Conservation (phyloP, 495 filamentous ascomycete species). For the Darksidea phi region DNA sequence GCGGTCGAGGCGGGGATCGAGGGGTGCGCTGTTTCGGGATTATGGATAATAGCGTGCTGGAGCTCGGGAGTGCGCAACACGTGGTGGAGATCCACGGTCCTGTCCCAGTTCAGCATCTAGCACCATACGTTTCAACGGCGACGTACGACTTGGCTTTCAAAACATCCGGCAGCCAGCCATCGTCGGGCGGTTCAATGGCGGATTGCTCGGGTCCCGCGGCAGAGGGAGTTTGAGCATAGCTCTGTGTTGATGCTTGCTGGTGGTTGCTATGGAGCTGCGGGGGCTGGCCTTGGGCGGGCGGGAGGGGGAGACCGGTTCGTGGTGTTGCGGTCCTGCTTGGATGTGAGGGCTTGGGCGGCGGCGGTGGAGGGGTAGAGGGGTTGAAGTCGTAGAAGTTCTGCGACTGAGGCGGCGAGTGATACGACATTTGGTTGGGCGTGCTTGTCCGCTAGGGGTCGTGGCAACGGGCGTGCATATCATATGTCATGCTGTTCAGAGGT, state of each 20-base stretch:
- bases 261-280: constrained; percentile 29
- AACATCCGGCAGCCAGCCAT: constrained; percentile 44
- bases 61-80: constrained; percentile 41
- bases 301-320: constrained; percentile 42
- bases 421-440: constrained; percentile 21
- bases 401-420: constrained; percentile 35
- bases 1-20: constrained; percentile 55
- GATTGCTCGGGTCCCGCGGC: constrained; percentile 12
- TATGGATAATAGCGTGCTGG: constrained; percentile 47
- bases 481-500: not conserved
- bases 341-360: constrained; percentile 45
- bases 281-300: constrained; percentile 39
- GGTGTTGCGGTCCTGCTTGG: constrained; percentile 40
- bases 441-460: not conserved
- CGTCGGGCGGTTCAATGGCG: constrained; percentile 37
- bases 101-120: constrained; percentile 23
- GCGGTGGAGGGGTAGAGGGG: constrained; percentile 42
- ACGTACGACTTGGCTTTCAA: constrained; percentile 44
- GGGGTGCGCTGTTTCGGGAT: constrained; percentile 65
- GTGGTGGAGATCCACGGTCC: constrained; percentile 44
- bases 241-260: constrained; percentile 17
- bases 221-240: constrained; percentile 22
- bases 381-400: constrained; percentile 39
- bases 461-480: constrained; percentile 4
- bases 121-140: constrained; percentile 2